phyloP scores from a whole-genome alignment of 345 rosid genomes.

The Cochlearia excelsa region DNA sequence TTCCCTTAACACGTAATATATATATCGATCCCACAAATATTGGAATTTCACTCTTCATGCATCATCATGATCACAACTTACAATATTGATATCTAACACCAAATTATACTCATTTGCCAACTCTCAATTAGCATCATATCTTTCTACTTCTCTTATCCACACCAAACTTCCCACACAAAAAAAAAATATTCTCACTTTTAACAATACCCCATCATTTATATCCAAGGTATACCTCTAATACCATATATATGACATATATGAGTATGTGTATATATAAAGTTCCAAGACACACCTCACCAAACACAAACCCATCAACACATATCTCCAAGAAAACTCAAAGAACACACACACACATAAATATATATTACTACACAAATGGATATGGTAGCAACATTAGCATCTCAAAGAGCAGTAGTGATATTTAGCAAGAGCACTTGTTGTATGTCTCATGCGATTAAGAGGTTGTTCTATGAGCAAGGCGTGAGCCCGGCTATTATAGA shows the following conservation, averaged over 20 bases:
- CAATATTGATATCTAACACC: slow-evolving; percentile 15
- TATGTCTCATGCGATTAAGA: slow-evolving; percentile 89
- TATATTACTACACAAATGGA: slow-evolving; percentile 54
- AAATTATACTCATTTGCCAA: slow-evolving; percentile 27
- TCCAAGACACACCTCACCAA: slow-evolving; percentile 28
- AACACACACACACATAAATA: background rate
- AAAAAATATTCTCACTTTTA: slow-evolving; percentile 18
- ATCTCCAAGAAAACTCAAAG: background rate
- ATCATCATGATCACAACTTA: slow-evolving; percentile 35
- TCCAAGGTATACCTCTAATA: slow-evolving; percentile 15
- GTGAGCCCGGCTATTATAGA: slow-evolving; percentile 79
- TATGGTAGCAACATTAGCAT: slow-evolving; percentile 60
- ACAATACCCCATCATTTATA: slow-evolving; percentile 20
- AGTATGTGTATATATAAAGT: slow-evolving; percentile 23
- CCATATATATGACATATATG: slow-evolving; percentile 9
- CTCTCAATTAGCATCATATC: slow-evolving; percentile 31
- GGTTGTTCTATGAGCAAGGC: slow-evolving; percentile 84
- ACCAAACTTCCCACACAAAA: slow-evolving; percentile 2
- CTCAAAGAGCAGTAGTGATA: slow-evolving; percentile 95
- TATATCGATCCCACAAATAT: slow-evolving; percentile 24
- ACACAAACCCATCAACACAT: slow-evolving; percentile 27
- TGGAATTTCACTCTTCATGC: slow-evolving; percentile 30
- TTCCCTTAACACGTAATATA: slow-evolving; percentile 34
- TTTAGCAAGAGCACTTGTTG: slow-evolving; percentile 93
- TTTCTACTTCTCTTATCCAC: slow-evolving; percentile 32